These are phyloP conservation scores for Aureobasidium leucospermi DNA, from an alignment of 2,329 filamentous ascomycete genomes.

Conservation along the genomic window DNA sequence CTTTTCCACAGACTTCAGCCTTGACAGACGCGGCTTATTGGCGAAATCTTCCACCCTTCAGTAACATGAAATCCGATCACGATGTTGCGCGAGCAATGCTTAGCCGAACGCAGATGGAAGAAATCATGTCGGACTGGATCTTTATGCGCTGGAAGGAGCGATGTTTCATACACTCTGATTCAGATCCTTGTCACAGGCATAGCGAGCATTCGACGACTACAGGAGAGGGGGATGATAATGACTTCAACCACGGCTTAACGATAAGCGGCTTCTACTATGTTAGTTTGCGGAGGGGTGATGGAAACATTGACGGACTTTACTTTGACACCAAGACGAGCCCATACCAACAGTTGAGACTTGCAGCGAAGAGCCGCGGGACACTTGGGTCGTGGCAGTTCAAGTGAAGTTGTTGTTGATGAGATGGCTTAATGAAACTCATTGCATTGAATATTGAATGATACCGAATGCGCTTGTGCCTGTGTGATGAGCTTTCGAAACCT, in stretches of 20 bases:
- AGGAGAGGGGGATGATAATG: constrained; percentile 21
- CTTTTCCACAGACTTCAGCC: constrained; percentile 24
- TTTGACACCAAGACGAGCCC: constrained; percentile 49
- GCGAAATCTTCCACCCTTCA: constrained; percentile 37
- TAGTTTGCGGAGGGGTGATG: constrained; percentile 39
- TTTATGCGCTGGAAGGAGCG: constrained; percentile 52
- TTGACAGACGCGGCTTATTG: constrained; percentile 42
- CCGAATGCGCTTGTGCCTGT: no score
- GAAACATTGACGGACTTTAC: constrained; percentile 45
- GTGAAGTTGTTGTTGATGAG: constrained; percentile 16
- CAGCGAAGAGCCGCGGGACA: constrained; percentile 28
- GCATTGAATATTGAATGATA: no score
- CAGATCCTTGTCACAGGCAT: constrained; percentile 19
- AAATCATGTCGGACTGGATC: constrained; percentile 42
- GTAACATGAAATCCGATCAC: constrained; percentile 24
- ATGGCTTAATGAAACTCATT: background rate
- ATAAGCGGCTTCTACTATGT: constrained; percentile 51
- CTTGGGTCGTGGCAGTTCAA: constrained; percentile 34
- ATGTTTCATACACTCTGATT: constrained; percentile 36
- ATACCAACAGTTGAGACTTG: constrained; percentile 45
- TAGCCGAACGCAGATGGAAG: constrained; percentile 30
- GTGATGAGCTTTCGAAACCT: no score
- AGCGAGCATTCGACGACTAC: constrained; percentile 7
- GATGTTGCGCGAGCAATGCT: constrained; percentile 39
- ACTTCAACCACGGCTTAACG: constrained; percentile 39